A percentile compares a stretch with the other conserved stretches of the same genome.
Conservation (phyloP, 2,329 filamentous ascomycete genomes). For the Geosmithia morbida region DNA sequence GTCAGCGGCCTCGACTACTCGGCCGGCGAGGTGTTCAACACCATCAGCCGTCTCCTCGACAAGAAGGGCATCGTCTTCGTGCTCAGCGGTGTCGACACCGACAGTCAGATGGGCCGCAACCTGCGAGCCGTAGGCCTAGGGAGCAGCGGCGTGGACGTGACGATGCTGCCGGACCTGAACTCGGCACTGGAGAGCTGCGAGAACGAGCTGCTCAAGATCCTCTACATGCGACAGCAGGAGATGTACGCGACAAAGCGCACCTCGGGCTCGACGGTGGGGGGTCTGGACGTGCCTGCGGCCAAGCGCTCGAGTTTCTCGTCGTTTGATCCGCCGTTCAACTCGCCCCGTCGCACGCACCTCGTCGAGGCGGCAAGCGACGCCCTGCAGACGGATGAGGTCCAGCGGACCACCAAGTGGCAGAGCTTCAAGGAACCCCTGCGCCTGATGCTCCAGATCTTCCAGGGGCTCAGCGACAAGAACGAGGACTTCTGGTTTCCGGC, state of each 20-base stretch:
- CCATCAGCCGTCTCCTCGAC: conserved; percentile 72
- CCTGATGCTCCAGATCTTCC: conserved; percentile 90
- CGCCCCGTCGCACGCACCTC: conserved; percentile 66
- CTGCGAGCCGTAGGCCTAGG: conserved; percentile 75
- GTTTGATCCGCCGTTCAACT: conserved; percentile 43
- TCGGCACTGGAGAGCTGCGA: conserved; percentile 89
- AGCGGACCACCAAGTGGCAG: conserved; percentile 56
- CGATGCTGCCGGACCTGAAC: conserved; percentile 80
- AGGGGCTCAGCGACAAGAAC: conserved; percentile 69
- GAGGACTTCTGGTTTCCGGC: conserved; percentile 93
- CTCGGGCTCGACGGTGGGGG: conserved; percentile 7
- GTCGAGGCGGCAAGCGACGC: conserved; percentile 65
- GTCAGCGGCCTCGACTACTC: conserved; percentile 94
- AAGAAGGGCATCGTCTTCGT: conserved; percentile 68
- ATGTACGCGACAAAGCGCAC: conserved; percentile 29
- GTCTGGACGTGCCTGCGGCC: conserved; percentile 30
- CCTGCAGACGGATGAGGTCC: conserved; percentile 49
- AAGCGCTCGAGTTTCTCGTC: conserved; percentile 16
- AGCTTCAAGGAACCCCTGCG: conserved; percentile 81
- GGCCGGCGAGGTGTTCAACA: conserved; percentile 85
- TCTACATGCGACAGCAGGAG: conserved; percentile 57
- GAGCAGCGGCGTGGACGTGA: conserved; percentile 57
- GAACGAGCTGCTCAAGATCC: conserved; percentile 75
- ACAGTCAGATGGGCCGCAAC: conserved; percentile 61
- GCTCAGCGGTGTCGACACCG: conserved; percentile 67